Evolutionary conservation across 2,329 filamentous ascomycete species (phyloP).

Genomic region (Fusarium sp.): DNA sequence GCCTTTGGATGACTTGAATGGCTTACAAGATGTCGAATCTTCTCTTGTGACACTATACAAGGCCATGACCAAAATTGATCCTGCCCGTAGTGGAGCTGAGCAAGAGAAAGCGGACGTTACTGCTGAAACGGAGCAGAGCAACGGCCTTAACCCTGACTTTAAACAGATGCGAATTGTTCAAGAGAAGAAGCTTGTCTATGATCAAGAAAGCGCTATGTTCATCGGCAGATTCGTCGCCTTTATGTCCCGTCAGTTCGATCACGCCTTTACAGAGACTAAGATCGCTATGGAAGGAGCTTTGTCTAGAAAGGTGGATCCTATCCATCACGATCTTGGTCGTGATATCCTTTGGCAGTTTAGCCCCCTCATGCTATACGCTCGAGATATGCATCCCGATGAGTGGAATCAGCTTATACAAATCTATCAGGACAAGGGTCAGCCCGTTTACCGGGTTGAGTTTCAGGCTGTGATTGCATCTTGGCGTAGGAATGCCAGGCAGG

Average conservation of each 20-base stretch:
- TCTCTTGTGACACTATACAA: conserved; percentile 87
- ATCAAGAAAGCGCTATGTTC: conserved; percentile 80
- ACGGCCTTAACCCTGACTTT: conserved; percentile 76
- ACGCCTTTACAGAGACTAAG: conserved; percentile 77
- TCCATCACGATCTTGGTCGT: conserved; percentile 78
- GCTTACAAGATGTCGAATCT: conserved; percentile 81
- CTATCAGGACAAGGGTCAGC: conserved; percentile 82
- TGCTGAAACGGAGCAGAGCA: conserved; percentile 56
- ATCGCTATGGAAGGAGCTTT: conserved; percentile 71
- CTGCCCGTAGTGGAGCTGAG: conserved; percentile 72
- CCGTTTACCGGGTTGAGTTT: conserved; percentile 86
- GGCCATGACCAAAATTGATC: conserved; percentile 94
- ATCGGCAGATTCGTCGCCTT: conserved; percentile 84
- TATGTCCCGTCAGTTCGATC: conserved; percentile 83
- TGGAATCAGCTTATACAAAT: conserved; percentile 85
- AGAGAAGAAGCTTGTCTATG: conserved; percentile 93
- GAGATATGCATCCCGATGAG: conserved; percentile 83
- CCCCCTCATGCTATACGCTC: conserved; percentile 86
- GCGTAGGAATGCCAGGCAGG: conserved; percentile 82
- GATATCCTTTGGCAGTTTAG: conserved; percentile 88
- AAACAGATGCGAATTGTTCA: conserved; percentile 94
- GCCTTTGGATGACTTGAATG: conserved; percentile 77
- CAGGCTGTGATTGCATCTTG: conserved; percentile 80
- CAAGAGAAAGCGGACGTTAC: conserved; percentile 62
- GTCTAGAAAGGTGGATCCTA: conserved; percentile 75